Evolutionary conservation across 1,284 basidiomycete genomes (phyloP).

Genomic region (Lignosus rhinocerotis): DNA sequence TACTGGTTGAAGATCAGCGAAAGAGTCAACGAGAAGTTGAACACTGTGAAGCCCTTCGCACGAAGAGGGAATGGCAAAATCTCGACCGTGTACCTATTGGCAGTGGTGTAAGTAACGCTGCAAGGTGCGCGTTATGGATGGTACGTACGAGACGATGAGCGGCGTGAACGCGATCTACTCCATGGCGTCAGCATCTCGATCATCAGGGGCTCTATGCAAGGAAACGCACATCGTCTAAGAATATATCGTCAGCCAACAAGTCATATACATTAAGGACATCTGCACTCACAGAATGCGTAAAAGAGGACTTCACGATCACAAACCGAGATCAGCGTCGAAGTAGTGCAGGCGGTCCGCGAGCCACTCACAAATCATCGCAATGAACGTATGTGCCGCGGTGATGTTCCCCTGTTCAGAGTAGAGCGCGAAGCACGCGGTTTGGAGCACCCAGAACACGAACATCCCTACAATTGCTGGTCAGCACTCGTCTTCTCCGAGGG

Average conservation of each 20-base stretch:
- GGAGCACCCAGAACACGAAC: constrained; percentile 43
- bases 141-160: constrained; percentile 47
- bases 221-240: constrained; percentile 33
- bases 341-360: not conserved
- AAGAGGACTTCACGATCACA: constrained; percentile 34
- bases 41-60: constrained; percentile 62
- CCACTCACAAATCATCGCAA: constrained; percentile 49
- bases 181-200: not conserved
- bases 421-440: constrained; percentile 43
- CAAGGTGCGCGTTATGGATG: constrained; percentile 28
- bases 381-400: constrained; percentile 43
- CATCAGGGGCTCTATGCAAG: not conserved
- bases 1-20: constrained; percentile 64
- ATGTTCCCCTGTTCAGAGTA: constrained; percentile 37
- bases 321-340: not conserved
- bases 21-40: constrained; percentile 50
- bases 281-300: constrained; percentile 45
- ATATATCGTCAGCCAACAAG: not conserved
- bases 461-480: constrained; percentile 31
- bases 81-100: constrained; percentile 52
- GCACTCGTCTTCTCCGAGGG: not conserved
- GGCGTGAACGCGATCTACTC: constrained; percentile 51
- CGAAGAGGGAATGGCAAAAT: constrained; percentile 58
- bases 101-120: not conserved
- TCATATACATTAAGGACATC: not conserved